These are phyloP conservation scores for Aphanoascus verrucosus DNA, from an alignment of 2,329 filamentous ascomycete species.

Conservation along the genomic window DNA sequence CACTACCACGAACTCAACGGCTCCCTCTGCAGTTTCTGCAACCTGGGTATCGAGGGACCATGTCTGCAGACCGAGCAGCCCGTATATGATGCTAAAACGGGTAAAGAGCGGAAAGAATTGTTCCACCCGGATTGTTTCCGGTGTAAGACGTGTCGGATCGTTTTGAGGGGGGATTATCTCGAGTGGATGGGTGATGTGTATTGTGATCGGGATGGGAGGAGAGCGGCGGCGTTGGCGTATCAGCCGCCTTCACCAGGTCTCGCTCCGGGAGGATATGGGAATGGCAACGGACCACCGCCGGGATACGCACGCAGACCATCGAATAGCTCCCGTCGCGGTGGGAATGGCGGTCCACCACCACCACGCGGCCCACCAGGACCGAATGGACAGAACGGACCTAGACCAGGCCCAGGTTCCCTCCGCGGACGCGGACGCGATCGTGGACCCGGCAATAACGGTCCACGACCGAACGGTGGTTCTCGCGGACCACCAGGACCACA, in stretches of 20 bases:
- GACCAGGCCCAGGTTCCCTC: slow-evolving; percentile 1
- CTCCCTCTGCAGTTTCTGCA: slow-evolving; percentile 70
- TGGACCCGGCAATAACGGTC: slow-evolving; percentile 13
- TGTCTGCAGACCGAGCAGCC: slow-evolving; percentile 69
- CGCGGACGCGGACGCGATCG: slow-evolving; percentile 6
- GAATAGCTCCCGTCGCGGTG: not conserved
- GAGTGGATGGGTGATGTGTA: slow-evolving; percentile 71
- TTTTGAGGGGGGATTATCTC: slow-evolving; percentile 77
- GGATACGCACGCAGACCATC: slow-evolving; percentile 18
- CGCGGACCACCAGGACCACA: slow-evolving; percentile 5
- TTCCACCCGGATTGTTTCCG: slow-evolving; percentile 82
- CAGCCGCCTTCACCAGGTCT: slow-evolving; percentile 17
- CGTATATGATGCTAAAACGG: not conserved
- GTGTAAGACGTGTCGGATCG: slow-evolving; percentile 60
- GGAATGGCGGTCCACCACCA: too few species aligned
- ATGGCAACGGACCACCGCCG: slow-evolving; percentile 17
- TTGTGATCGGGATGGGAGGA: slow-evolving; percentile 77
- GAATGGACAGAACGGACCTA: slow-evolving; percentile 4
- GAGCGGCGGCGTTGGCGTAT: slow-evolving; percentile 36
- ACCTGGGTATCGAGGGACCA: slow-evolving; percentile 80
- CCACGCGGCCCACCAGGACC: slow-evolving; percentile 11
- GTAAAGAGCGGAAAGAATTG: slow-evolving; percentile 44
- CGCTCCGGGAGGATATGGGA: slow-evolving; percentile 13
- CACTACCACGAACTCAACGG: slow-evolving; percentile 90
- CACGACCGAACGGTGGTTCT: too few species aligned